Percentiles rank a stretch among this genome's conserved stretches.
These are phyloP conservation scores for Acacia crassicarpa DNA, from an alignment of 306 rosid genomes.

Conservation along the genomic window DNA sequence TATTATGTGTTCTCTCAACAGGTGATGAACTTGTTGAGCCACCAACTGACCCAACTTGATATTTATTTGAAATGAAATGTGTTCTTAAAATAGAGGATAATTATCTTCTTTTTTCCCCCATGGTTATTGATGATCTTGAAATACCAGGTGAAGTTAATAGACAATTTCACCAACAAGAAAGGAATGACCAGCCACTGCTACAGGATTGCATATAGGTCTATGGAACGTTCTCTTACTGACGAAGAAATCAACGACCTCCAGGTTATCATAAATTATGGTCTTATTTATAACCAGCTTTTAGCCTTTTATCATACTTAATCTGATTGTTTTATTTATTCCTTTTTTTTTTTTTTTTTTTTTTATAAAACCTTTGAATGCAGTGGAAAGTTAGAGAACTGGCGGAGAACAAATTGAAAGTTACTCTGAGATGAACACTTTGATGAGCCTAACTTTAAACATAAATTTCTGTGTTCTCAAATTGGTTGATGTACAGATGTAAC, in stretches of 20 bases:
- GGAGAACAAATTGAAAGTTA: conserved; percentile 51
- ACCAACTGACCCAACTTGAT: neutral
- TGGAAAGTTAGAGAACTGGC: conserved; percentile 60
- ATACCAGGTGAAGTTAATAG: conserved; percentile 79
- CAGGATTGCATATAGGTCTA: conserved; percentile 88
- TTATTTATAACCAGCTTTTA: neutral
- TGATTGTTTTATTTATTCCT: neutral
- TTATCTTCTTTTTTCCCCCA: neutral
- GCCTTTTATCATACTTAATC: conserved; percentile 18
- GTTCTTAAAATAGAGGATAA: neutral
- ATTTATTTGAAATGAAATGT: neutral
- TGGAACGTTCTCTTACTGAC: conserved; percentile 96
- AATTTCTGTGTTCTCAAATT: conserved; percentile 24
- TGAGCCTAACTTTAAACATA: neutral
- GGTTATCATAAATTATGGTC: conserved; percentile 36
- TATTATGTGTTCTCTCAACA: no score
- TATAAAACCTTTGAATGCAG: conserved; percentile 35
- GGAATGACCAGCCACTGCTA: conserved; percentile 98
- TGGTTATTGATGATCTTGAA: conserved; percentile 29
- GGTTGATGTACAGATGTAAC: conserved; percentile 32
- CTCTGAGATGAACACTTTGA: conserved; percentile 40
- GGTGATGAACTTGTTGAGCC: neutral
- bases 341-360: no score
- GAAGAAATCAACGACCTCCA: conserved; percentile 79
- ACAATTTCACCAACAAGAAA: conserved; percentile 95